Evolutionary conservation across 495 filamentous ascomycete genomes (phyloP).

Genomic region (Talaromyces proteolyticus): DNA sequence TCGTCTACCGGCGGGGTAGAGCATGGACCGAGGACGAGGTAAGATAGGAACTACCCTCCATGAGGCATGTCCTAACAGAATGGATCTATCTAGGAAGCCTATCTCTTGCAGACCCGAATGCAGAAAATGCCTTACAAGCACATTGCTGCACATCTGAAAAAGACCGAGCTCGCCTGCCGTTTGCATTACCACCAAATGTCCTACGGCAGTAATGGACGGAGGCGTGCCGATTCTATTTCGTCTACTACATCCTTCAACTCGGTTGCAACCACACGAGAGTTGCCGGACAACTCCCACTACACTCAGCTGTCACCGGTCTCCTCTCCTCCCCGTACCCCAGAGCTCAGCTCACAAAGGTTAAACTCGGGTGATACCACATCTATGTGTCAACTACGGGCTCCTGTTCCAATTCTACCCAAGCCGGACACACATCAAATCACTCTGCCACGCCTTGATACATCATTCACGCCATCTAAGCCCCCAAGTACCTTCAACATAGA

Average conservation of each 20-base stretch:
- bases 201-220: constrained; percentile 70
- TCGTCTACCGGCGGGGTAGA: constrained; percentile 66
- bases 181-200: constrained; percentile 81
- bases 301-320: constrained; percentile 24
- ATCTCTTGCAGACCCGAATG: constrained; percentile 74
- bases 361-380: constrained; percentile 3
- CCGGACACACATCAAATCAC: constrained; percentile 31
- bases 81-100: constrained; percentile 56
- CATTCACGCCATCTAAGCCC: constrained; percentile 12
- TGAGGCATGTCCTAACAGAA: not conserved
- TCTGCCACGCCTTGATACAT: constrained; percentile 16
- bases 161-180: constrained; percentile 80
- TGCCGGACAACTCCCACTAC: constrained; percentile 17
- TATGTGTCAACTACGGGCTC: constrained; percentile 29
- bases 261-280: constrained; percentile 17
- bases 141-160: constrained; percentile 75
- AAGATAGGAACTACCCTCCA: no score
- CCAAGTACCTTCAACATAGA: constrained; percentile 32
- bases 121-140: constrained; percentile 90
- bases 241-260: constrained; percentile 36
- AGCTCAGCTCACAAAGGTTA: constrained; percentile 18
- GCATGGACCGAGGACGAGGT: constrained; percentile 79
- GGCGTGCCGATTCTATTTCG: constrained; percentile 57
- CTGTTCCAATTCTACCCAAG: constrained; percentile 56
- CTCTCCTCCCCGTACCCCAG: constrained; percentile 41